These are phyloP conservation scores for Corchorus olitorius DNA, from an alignment of 345 rosid genomes.

Conservation along the genomic window DNA sequence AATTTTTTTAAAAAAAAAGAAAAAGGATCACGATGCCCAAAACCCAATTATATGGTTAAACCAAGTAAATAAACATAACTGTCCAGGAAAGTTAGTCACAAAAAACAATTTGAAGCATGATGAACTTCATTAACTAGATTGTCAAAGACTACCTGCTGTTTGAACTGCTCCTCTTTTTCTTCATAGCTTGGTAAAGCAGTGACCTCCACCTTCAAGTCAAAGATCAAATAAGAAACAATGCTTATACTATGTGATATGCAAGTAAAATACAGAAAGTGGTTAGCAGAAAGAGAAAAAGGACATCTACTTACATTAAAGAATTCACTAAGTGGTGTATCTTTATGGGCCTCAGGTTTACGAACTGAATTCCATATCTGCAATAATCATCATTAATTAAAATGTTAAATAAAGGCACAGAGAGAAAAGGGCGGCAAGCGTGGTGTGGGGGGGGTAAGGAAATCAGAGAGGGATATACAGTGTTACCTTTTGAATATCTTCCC, in stretches of 20 bases:
- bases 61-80: neutral
- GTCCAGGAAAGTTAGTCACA: neutral
- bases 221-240: conserved; percentile 16
- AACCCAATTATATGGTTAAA: neutral
- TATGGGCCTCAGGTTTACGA: conserved; percentile 72
- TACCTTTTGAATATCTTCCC: conserved; percentile 88
- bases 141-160: conserved; percentile 56
- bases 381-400: conserved; percentile 17
- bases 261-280: neutral
- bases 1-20: neutral
- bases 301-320: conserved; percentile 70
- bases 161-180: conserved; percentile 73
- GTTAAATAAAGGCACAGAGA: conserved; percentile 12
- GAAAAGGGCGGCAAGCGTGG: neutral
- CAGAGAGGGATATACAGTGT: neutral
- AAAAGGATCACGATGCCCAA: neutral
- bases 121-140: conserved; percentile 3
- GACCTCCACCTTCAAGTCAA: conserved; percentile 65
- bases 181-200: conserved; percentile 80
- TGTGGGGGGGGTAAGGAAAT: neutral
- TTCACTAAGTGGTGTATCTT: conserved; percentile 72
- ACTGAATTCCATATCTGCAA: conserved; percentile 84
- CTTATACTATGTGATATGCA: neutral
- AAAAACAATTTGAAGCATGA: neutral
- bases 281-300: neutral